Conservation (phyloP, 768 basidiomycete species). For the Gelatoporia subvermispora region DNA sequence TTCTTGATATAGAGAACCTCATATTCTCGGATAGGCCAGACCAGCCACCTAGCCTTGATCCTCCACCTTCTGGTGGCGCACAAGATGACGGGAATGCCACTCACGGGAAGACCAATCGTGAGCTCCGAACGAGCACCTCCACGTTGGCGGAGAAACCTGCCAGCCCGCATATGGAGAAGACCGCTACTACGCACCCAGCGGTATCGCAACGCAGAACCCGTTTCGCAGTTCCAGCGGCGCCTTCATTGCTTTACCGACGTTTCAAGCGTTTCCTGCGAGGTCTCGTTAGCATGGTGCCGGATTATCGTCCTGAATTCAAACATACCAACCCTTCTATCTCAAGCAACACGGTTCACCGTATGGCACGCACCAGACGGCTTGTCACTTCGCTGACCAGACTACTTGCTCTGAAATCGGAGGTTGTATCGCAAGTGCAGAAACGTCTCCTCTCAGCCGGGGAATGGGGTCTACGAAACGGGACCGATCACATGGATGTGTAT, state of each 20-base stretch:
- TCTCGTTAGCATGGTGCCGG: background rate
- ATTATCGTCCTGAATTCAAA: constrained; percentile 4
- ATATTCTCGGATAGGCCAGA: constrained; percentile 38
- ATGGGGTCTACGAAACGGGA: constrained; percentile 31
- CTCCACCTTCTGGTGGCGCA: background rate
- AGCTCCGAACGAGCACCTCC: background rate
- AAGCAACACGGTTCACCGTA: constrained; percentile 58
- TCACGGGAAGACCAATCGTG: background rate
- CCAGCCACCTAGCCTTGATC: background rate
- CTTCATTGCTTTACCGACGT: constrained; percentile 11
- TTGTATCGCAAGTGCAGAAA: constrained; percentile 76
- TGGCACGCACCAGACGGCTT: constrained; percentile 72
- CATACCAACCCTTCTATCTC: constrained; percentile 19
- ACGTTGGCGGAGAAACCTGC: constrained; percentile 2
- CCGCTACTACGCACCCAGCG: background rate
- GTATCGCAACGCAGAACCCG: background rate
- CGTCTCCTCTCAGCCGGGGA: constrained; percentile 45
- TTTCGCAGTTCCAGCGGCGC: constrained; percentile 5
- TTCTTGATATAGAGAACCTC: constrained; percentile 68
- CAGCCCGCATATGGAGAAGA: background rate
- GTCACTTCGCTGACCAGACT: constrained; percentile 76
- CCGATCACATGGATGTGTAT: constrained; percentile 58
- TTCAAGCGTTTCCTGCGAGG: background rate
- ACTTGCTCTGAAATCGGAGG: constrained; percentile 76
- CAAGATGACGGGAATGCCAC: background rate